phyloP scores from a whole-genome alignment of 257 asterid genomes.

The Solanum corneliomulleri region DNA sequence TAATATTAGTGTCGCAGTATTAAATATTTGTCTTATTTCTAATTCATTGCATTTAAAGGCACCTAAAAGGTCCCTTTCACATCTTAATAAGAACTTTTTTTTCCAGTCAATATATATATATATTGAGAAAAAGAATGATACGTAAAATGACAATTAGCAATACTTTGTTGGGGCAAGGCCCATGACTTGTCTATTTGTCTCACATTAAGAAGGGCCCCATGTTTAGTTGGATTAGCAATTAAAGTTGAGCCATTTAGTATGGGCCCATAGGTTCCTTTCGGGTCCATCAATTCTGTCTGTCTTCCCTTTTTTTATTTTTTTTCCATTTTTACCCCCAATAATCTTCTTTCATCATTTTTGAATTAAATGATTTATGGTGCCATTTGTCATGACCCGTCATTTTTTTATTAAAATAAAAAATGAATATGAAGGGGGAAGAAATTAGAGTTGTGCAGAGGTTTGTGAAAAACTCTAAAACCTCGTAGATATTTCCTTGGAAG shows the following conservation, averaged over 20 bases:
- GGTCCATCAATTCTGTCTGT: background rate
- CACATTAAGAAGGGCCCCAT: background rate
- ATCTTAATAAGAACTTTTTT: background rate
- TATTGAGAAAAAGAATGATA: background rate
- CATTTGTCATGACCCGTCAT: background rate
- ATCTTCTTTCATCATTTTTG: background rate
- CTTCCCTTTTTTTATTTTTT: background rate
- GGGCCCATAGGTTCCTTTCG: background rate
- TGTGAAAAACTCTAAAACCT: rapidly evolving
- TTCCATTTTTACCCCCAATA: background rate
- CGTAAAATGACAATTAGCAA: background rate
- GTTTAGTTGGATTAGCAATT: background rate
- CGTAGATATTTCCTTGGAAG: too few relatives aligned
- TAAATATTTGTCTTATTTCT: background rate
- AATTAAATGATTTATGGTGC: background rate
- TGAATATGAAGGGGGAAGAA: too few relatives aligned
- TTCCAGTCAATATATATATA: background rate
- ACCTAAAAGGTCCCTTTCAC: background rate
- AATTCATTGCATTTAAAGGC: background rate
- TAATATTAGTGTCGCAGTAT: background rate
- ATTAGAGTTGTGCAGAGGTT: too few relatives aligned
- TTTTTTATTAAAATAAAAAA: too few relatives aligned
- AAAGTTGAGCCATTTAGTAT: background rate
- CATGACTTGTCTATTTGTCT: background rate
- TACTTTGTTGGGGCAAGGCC: background rate